Percentiles rank a stretch among this genome's conserved stretches.
These are phyloP conservation scores for Mycosarcoma maydis DNA, from an alignment of 1,284 basidiomycete species.

Conservation along the genomic window DNA sequence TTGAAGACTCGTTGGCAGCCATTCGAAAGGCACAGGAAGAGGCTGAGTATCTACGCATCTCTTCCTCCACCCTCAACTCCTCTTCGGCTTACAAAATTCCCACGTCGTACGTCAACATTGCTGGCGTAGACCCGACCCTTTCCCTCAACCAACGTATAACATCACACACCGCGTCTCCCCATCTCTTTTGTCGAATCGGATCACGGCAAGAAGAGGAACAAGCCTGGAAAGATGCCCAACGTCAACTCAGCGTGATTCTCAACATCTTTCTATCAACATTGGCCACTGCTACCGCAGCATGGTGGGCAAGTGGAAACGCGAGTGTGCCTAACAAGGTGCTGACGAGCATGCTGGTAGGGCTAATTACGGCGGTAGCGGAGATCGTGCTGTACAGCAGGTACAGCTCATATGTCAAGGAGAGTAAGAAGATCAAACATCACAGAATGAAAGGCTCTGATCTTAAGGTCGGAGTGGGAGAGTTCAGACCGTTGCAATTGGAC, in stretches of 20 bases:
- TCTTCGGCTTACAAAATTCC: conserved; percentile 18
- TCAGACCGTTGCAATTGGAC: conserved; percentile 24
- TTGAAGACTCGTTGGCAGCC: conserved; percentile 30
- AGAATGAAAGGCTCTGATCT: conserved; percentile 36
- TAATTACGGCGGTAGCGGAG: conserved; percentile 36
- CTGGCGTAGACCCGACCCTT: conserved; percentile 33
- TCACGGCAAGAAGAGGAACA: conserved; percentile 13
- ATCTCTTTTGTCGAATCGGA: neutral
- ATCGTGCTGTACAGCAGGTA: conserved; percentile 43
- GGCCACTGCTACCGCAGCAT: conserved; percentile 37
- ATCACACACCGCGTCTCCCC: neutral
- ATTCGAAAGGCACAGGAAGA: conserved; percentile 33
- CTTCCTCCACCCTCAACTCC: conserved; percentile 4
- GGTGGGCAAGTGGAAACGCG: conserved; percentile 37
- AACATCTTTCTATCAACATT: conserved; percentile 39
- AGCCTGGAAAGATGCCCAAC: conserved; percentile 37
- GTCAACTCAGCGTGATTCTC: conserved; percentile 32
- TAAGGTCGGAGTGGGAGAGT: neutral
- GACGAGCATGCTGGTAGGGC: conserved; percentile 20
- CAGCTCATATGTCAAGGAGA: conserved; percentile 27
- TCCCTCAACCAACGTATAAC: conserved; percentile 24
- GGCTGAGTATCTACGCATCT: conserved; percentile 39
- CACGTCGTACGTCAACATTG: conserved; percentile 25
- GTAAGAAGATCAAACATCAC: conserved; percentile 11
- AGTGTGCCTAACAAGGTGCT: conserved; percentile 20